Conservation (phyloP, 352 stramenopile species). For the Globisporangium cylindrosporum region DNA sequence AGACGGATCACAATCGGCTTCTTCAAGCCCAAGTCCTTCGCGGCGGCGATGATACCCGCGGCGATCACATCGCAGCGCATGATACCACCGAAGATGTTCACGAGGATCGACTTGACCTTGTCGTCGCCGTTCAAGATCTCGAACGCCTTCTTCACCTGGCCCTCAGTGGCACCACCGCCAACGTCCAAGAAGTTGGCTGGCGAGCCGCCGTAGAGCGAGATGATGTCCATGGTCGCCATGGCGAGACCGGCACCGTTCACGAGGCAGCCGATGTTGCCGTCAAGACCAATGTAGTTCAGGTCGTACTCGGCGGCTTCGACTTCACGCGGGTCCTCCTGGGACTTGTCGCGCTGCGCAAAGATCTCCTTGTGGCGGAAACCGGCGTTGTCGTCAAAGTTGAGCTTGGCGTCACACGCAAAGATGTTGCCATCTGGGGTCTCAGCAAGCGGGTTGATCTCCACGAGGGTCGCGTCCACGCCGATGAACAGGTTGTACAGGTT, state of each 20-base stretch:
- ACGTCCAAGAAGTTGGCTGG: slow-evolving; percentile 99
- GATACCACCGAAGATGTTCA: slow-evolving; percentile 99
- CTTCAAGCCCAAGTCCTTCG: slow-evolving; percentile 94
- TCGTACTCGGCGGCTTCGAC: slow-evolving; percentile 92
- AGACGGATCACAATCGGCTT: slow-evolving; percentile 98
- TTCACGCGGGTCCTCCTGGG: slow-evolving; percentile 95
- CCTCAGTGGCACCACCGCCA: slow-evolving; percentile 92
- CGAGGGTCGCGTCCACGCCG: slow-evolving; percentile 94
- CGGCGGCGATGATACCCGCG: slow-evolving; percentile 95
- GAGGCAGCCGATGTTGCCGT: slow-evolving; percentile 99
- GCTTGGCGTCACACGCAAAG: slow-evolving; percentile 97
- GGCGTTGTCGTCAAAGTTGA: slow-evolving; percentile 99
- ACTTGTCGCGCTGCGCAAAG: slow-evolving; percentile 87
- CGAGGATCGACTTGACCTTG: slow-evolving; percentile 97
- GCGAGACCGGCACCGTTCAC: slow-evolving; percentile 98
- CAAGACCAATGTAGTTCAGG: slow-evolving; percentile 99
- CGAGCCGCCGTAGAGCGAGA: slow-evolving; percentile 96
- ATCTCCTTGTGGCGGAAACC: slow-evolving; percentile 96
- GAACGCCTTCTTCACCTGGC: slow-evolving; percentile 88
- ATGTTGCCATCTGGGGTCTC: slow-evolving; percentile 95
- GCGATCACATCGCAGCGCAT: slow-evolving; percentile 98
- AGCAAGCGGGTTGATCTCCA: slow-evolving; percentile 99
- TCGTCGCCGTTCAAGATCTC: slow-evolving; percentile 88
- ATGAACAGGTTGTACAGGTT: slow-evolving; percentile 98
- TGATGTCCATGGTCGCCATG: slow-evolving; percentile 99